phyloP scores from a whole-genome alignment of 345 rosid genomes.

The Ceriops decandra region DNA sequence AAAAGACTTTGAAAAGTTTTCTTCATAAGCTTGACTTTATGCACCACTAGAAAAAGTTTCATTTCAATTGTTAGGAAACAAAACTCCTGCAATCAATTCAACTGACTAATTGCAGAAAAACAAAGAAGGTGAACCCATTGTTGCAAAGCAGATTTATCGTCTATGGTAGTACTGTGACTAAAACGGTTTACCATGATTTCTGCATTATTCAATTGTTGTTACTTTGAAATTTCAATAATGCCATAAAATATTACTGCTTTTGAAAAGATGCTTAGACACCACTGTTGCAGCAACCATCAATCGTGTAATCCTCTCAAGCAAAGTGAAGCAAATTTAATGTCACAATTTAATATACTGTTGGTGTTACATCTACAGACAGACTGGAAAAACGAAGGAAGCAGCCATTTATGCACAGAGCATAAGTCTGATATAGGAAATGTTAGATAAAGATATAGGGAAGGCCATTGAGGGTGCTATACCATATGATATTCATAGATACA shows the following conservation, averaged over 20 bases:
- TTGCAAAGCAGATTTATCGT: too few species aligned
- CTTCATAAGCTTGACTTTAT: neutral
- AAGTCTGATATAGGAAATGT: neutral
- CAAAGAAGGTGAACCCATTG: too few species aligned
- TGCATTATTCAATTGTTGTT: too few species aligned
- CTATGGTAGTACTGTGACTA: too few species aligned
- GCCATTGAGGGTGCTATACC: conserved; percentile 42
- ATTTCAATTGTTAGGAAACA: neutral
- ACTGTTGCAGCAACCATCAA: neutral
- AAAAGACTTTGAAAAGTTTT: neutral
- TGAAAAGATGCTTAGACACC: neutral
- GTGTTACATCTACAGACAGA: neutral
- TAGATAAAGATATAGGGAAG: neutral
- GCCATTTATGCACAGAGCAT: neutral
- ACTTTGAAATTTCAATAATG: too few species aligned
- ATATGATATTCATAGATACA: conserved; percentile 99
- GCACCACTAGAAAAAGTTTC: neutral
- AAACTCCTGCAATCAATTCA: too few species aligned
- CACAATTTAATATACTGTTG: neutral
- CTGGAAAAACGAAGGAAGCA: neutral
- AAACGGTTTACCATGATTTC: too few species aligned
- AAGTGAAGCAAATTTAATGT: neutral
- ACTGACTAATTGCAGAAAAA: too few species aligned
- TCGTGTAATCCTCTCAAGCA: neutral
- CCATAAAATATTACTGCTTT: too few species aligned